Evolutionary conservation across 345 rosid species (phyloP).

Genomic region (Gossypium thurberi): DNA sequence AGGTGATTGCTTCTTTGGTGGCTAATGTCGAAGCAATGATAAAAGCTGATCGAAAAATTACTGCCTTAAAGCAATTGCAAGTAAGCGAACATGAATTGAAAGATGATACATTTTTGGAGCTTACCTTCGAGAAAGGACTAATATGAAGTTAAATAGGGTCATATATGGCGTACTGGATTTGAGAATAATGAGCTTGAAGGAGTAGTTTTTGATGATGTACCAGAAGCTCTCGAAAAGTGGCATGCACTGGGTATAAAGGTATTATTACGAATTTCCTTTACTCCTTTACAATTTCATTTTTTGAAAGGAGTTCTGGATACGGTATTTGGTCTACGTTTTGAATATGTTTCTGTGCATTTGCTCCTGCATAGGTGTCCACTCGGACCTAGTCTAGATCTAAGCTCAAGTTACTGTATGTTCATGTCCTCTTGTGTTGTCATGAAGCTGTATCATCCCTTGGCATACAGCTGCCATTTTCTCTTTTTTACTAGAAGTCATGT

Average conservation of each 20-base stretch:
- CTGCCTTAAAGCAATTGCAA: constrained; percentile 92
- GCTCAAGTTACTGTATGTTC: neutral
- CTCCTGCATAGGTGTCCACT: neutral
- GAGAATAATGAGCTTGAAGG: constrained; percentile 66
- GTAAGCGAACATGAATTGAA: constrained; percentile 30
- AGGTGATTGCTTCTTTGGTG: constrained; percentile 79
- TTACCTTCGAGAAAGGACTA: constrained; percentile 2
- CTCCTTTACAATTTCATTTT: neutral
- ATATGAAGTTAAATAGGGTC: constrained; percentile 52
- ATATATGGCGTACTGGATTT: constrained; percentile 92
- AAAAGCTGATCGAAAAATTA: constrained; percentile 85
- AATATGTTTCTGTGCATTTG: neutral
- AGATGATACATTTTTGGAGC: neutral
- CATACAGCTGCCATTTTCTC: neutral
- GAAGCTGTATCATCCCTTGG: neutral
- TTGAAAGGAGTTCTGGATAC: neutral
- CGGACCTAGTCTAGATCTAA: neutral
- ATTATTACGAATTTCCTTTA: neutral
- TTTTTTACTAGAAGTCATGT: neutral
- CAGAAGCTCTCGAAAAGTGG: constrained; percentile 83
- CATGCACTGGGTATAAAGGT: constrained; percentile 77
- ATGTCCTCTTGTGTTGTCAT: neutral
- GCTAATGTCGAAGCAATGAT: constrained; percentile 88
- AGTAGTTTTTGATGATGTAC: constrained; percentile 79
- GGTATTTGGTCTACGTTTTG: neutral